These are phyloP conservation scores for Lindgomyces ingoldianus DNA, from an alignment of 495 filamentous ascomycete species.

Conservation along the genomic window DNA sequence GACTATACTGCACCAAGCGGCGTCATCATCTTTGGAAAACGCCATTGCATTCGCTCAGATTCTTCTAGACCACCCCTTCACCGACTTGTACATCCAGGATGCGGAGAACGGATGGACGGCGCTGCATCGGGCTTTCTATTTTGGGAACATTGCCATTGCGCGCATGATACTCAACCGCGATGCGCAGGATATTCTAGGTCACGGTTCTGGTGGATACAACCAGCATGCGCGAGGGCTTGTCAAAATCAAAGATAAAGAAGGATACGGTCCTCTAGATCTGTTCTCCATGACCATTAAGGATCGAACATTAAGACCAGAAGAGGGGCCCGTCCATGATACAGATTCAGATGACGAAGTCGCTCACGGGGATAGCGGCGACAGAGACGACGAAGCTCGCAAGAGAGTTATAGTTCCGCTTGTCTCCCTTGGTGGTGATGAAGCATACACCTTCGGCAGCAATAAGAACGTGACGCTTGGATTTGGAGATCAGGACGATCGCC, in stretches of 20 bases:
- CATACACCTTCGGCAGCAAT: conserved; percentile 92
- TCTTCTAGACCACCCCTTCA: conserved; percentile 74
- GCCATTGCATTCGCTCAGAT: conserved; percentile 72
- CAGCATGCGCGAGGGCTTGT: conserved; percentile 65
- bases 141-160: conserved; percentile 86
- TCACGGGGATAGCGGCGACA: conserved; percentile 37
- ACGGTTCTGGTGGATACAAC: conserved; percentile 49
- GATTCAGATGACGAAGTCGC: conserved; percentile 43
- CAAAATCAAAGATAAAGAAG: conserved; percentile 93
- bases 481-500: conserved; percentile 88
- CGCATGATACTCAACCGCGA: conserved; percentile 76
- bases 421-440: conserved; percentile 70
- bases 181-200: conserved; percentile 60
- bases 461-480: conserved; percentile 91
- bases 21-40: conserved; percentile 68
- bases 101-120: conserved; percentile 94
- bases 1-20: conserved; percentile 83
- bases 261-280: conserved; percentile 90
- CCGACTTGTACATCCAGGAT: conserved; percentile 85
- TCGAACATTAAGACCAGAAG: conserved; percentile 39
- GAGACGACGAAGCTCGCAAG: conserved; percentile 31
- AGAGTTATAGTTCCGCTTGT: conserved; percentile 23
- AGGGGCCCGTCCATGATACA: conserved; percentile 39
- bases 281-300: conserved; percentile 80
- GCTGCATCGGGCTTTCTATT: conserved; percentile 87